phyloP scores from a whole-genome alignment of 2,329 filamentous ascomycete species.

The Nemania sp. region DNA sequence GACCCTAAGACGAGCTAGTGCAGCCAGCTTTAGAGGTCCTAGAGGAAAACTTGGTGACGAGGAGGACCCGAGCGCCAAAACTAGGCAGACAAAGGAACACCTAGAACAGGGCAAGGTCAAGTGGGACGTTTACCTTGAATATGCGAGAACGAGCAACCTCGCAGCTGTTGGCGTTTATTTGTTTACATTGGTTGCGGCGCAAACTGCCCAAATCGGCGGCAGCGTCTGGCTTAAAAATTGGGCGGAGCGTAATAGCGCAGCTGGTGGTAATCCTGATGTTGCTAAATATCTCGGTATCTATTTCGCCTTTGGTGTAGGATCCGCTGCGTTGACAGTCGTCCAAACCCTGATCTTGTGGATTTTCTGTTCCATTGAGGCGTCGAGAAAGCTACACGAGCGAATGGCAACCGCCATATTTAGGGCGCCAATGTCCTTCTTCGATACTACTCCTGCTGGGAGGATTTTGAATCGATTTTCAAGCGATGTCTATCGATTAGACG shows the following conservation, averaged over 20 bases:
- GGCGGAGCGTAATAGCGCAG: conserved; percentile 81
- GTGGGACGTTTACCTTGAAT: conserved; percentile 94
- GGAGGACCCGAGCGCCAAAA: conserved; percentile 79
- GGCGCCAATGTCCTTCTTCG: conserved; percentile 98
- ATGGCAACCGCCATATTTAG: conserved; percentile 99
- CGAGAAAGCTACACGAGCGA: conserved; percentile 93
- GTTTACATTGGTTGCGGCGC: conserved; percentile 79
- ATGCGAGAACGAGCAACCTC: conserved; percentile 94
- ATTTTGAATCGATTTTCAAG: conserved; percentile 97
- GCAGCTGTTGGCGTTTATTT: conserved; percentile 85
- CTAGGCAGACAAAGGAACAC: conserved; percentile 87
- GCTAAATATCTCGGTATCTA: conserved; percentile 96
- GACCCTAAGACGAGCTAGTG: conserved; percentile 89
- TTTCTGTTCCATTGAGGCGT: conserved; percentile 99
- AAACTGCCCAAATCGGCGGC: conserved; percentile 84
- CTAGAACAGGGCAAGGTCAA: conserved; percentile 97
- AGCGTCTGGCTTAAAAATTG: conserved; percentile 95
- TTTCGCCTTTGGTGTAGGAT: conserved; percentile 92
- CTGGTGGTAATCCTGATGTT: conserved; percentile 77
- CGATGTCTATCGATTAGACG: conserved; percentile 85
- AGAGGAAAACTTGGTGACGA: conserved; percentile 88
- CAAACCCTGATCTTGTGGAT: conserved; percentile 98
- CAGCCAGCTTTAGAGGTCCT: conserved; percentile 88
- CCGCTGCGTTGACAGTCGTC: conserved; percentile 84
- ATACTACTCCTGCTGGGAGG: conserved; percentile 94